Evolutionary conservation across 345 rosid species (phyloP), one percentile per base, ranked within the genome.

Genomic region (Eucalyptus melliodora): DNA sequence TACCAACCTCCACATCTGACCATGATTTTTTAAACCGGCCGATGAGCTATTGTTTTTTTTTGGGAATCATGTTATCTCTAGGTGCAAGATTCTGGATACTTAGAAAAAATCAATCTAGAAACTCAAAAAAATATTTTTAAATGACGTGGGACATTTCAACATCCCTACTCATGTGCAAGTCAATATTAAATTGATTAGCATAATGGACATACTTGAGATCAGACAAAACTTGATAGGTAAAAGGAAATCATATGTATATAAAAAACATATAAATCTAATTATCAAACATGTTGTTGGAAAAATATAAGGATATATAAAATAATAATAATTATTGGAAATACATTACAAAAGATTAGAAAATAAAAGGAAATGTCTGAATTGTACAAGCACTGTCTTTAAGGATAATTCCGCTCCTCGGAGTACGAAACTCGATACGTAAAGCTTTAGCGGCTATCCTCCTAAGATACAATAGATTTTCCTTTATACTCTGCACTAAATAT

Each of bases 391-490:
- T 50, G 7, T 15, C 16, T 1, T 50, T 50, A 50, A 50, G 51
- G 17, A 50, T 50, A 50, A 15, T 50, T 15, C 7, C 0, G 0
- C 51, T 50, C 0, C 3, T 50, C 3, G 17, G 17, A 50, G 16
- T 50, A 50, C 7, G 7, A 50, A 50, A 50, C 0, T 50, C 7
- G 3, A 2, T 50, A 1, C 1, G 17, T 50, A 50, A 50, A 3
- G 17, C 7, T 50, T 0, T 3, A 50, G 0, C 0, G 3, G 1
- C 17, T 15, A 50, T 50, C 51, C 3, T 50, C 17, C 0, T 1
- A 50, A 50, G 7, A 50, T 50, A 50, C 0, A 50, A 50, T 15
- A 15, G 7, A 50, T 1, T 6, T 50, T 50, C 17, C 0, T 50
- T 2, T 50, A 50, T 15, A 15, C 51, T 50, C 17, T 0, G 3